A percentile compares a stretch with the other conserved stretches of the same genome.
phyloP scores from a whole-genome alignment of 1,284 basidiomycete genomes.

The Irpex lacteus region DNA sequence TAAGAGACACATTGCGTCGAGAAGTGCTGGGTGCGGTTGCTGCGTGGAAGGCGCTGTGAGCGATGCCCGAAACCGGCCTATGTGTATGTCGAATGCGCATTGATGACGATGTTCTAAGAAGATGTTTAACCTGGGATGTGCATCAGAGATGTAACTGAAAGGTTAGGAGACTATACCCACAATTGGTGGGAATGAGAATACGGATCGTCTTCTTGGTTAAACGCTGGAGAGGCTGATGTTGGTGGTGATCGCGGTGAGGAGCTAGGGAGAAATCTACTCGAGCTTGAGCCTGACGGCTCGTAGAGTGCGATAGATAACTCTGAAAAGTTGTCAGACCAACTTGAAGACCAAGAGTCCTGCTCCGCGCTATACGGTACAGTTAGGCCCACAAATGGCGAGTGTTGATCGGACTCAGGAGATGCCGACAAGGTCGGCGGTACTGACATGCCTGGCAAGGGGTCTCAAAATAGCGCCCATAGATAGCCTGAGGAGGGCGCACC shows the following conservation, averaged over 20 bases:
- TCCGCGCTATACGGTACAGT: neutral
- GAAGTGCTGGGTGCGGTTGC: conserved; percentile 52
- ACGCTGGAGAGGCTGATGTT: neutral
- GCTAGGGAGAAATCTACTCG: neutral
- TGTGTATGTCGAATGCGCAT: conserved; percentile 54
- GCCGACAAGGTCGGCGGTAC: conserved; percentile 6
- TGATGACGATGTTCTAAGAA: conserved; percentile 58
- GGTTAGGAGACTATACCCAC: neutral
- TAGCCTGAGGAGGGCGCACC: conserved; percentile 5
- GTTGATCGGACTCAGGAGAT: neutral
- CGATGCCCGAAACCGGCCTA: conserved; percentile 39
- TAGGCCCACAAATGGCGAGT: neutral
- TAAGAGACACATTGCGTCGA: conserved; percentile 59
- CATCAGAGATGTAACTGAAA: neutral
- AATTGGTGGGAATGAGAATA: neutral
- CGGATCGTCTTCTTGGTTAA: neutral
- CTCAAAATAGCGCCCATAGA: neutral
- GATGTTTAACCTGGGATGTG: conserved; percentile 42
- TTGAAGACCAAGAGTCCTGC: neutral
- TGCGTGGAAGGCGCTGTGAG: conserved; percentile 27
- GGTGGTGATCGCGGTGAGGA: neutral
- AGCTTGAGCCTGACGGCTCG: neutral
- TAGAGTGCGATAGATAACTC: neutral
- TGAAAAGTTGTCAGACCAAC: neutral
- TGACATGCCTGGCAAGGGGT: conserved; percentile 2